These are phyloP conservation scores for Mucor circinelloides DNA, from an alignment of 371 early-diverging fungal species.

Conservation along the genomic window DNA sequence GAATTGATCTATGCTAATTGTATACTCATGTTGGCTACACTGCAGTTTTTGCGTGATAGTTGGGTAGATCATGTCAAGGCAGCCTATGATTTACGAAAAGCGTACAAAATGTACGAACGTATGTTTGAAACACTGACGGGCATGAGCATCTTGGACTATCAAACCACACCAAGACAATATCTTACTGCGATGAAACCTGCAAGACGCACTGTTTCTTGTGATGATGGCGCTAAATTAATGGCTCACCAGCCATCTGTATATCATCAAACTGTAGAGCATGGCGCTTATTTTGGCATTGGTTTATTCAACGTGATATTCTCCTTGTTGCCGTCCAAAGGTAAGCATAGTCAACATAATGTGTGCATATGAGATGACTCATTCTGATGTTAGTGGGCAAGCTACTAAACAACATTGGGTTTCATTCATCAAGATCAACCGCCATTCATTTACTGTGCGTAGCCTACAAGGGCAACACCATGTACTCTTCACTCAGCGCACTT, in stretches of 20 bases:
- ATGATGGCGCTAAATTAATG: background rate
- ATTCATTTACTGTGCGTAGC: slow-evolving; percentile 21
- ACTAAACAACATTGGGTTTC: slow-evolving; percentile 26
- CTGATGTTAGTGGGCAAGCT: slow-evolving; percentile 18
- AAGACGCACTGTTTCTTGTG: background rate
- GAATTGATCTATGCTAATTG: slow-evolving; percentile 29
- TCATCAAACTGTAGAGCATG: slow-evolving; percentile 16
- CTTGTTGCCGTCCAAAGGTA: slow-evolving; percentile 36
- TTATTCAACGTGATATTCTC: slow-evolving; percentile 32
- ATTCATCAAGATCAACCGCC: slow-evolving; percentile 15
- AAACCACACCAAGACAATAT: background rate
- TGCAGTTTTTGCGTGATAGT: slow-evolving; percentile 31
- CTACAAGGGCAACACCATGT: slow-evolving; percentile 21
- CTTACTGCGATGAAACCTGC: background rate
- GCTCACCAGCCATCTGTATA: background rate
- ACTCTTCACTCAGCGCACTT: slow-evolving; percentile 25
- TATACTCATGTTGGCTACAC: slow-evolving; percentile 34
- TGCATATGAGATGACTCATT: background rate
- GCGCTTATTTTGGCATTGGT: slow-evolving; percentile 38
- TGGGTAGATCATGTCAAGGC: slow-evolving; percentile 39
- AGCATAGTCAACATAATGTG: background rate
- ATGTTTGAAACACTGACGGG: slow-evolving; percentile 23
- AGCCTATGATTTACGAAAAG: slow-evolving; percentile 34
- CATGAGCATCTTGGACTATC: background rate
- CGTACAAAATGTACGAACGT: slow-evolving; percentile 32